phyloP scores from a whole-genome alignment of 2,329 filamentous ascomycete genomes.

The Trichothecium sympodiale region DNA sequence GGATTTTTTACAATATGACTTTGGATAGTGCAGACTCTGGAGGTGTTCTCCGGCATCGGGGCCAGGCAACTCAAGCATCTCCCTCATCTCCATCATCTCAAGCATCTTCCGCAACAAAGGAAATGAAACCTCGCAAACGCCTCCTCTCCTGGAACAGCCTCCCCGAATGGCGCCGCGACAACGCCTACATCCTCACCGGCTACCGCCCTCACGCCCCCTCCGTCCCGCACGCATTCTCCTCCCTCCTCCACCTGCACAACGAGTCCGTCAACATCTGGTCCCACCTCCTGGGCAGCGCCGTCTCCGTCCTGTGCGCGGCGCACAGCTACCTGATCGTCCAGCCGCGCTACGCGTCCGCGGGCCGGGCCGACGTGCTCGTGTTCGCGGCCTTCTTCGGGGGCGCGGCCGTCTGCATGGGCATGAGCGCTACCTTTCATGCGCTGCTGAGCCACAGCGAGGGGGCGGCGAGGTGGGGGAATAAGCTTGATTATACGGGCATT shows the following conservation, averaged over 20 bases:
- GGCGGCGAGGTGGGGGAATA: conserved; percentile 77
- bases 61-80: conserved; percentile 17
- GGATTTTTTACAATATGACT: too few relatives aligned
- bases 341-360: conserved; percentile 56
- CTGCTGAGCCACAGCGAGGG: conserved; percentile 72
- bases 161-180: conserved; percentile 48
- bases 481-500: conserved; percentile 91
- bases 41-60: conserved; percentile 16
- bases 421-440: conserved; percentile 78
- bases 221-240: conserved; percentile 32
- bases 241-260: conserved; percentile 46
- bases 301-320: conserved; percentile 33
- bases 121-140: conserved; percentile 11
- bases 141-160: conserved; percentile 48
- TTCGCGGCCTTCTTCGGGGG: conserved; percentile 74
- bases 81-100: conserved; percentile 12
- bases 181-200: conserved; percentile 41
- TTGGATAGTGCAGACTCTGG: too few relatives aligned
- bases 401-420: conserved; percentile 60
- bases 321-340: conserved; percentile 46
- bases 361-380: conserved; percentile 52
- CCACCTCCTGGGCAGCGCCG: conserved; percentile 52
- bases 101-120: conserved; percentile 6
- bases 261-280: conserved; percentile 55
- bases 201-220: conserved; percentile 42